Conservation (phyloP, 495 filamentous ascomycete genomes). For the Hyphodiscus hymeniophilus region DNA sequence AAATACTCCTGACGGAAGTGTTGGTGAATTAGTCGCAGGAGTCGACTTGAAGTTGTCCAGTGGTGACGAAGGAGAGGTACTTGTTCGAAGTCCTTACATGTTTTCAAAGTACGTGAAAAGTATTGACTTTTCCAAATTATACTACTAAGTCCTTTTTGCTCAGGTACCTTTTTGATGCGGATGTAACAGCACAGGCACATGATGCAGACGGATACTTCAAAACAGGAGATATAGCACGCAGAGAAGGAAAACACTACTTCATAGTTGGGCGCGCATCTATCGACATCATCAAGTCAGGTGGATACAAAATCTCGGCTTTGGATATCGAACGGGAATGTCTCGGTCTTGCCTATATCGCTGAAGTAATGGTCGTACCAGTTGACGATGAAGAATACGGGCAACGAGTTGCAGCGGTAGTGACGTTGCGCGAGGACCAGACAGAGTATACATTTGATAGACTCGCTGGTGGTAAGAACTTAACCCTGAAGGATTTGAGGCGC, state of each 20-base stretch:
- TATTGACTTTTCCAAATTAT: too few species aligned
- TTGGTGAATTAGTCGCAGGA: too few species aligned
- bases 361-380: slow-evolving; percentile 40
- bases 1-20: too few species aligned
- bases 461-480: slow-evolving; percentile 24
- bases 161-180: too few species aligned
- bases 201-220: too few species aligned
- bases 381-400: slow-evolving; percentile 38
- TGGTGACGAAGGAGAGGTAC: too few species aligned
- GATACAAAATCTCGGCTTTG: slow-evolving; percentile 38
- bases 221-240: too few species aligned
- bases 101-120: too few species aligned
- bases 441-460: background rate
- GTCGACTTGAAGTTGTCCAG: too few species aligned
- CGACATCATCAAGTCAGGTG: slow-evolving; percentile 38
- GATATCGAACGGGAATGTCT: slow-evolving; percentile 38
- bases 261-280: slow-evolving; percentile 40
- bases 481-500: slow-evolving; percentile 28
- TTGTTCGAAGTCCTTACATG: too few species aligned
- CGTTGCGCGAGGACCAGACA: slow-evolving; percentile 12
- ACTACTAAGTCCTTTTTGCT: too few species aligned
- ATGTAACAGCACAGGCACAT: too few species aligned
- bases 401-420: slow-evolving; percentile 39
- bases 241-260: background rate
- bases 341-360: slow-evolving; percentile 29